Conservation (phyloP, 1,284 basidiomycete genomes). For the Marasmius fiardii region DNA sequence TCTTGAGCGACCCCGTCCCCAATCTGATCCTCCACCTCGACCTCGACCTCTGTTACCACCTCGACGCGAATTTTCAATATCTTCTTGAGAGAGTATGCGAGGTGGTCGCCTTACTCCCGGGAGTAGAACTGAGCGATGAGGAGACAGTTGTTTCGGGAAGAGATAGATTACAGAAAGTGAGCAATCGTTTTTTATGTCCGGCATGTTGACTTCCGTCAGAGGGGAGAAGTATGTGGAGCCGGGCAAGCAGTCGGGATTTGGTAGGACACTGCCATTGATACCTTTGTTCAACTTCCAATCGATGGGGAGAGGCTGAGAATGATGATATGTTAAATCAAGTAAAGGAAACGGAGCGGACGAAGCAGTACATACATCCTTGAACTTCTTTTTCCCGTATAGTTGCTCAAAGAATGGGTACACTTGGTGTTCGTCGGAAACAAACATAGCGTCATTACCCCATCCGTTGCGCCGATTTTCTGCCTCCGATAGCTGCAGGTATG, state of each 20-base stretch:
- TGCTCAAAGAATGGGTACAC: slow-evolving; percentile 86
- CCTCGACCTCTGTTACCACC: slow-evolving; percentile 50
- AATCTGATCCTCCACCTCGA: slow-evolving; percentile 44
- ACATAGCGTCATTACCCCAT: slow-evolving; percentile 85
- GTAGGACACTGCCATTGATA: slow-evolving; percentile 76
- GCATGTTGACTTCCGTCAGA: slow-evolving; percentile 49
- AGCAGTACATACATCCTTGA: slow-evolving; percentile 60
- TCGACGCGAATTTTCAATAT: slow-evolving; percentile 62
- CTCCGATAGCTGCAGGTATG: slow-evolving; percentile 73
- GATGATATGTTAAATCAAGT: slow-evolving; percentile 5
- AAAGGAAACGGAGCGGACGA: slow-evolving; percentile 1
- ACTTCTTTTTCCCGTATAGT: slow-evolving; percentile 88
- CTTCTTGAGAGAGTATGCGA: slow-evolving; percentile 65
- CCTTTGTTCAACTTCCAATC: slow-evolving; percentile 74
- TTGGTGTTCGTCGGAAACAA: slow-evolving; percentile 82
- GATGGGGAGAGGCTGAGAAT: slow-evolving; percentile 58
- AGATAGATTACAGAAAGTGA: slow-evolving; percentile 87
- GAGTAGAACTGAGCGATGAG: slow-evolving; percentile 85
- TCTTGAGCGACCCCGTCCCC: slow-evolving; percentile 22
- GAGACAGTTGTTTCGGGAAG: slow-evolving; percentile 84
- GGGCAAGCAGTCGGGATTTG: slow-evolving; percentile 89
- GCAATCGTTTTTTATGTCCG: slow-evolving; percentile 84
- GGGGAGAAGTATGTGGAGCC: slow-evolving; percentile 89
- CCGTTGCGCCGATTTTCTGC: slow-evolving; percentile 84
- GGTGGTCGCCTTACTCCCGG: slow-evolving; percentile 66